Evolutionary conservation across 2,329 filamentous ascomycete genomes (phyloP), one percentile per base, ranked within the genome.

Genomic region (Talaromyces pinophilus): DNA sequence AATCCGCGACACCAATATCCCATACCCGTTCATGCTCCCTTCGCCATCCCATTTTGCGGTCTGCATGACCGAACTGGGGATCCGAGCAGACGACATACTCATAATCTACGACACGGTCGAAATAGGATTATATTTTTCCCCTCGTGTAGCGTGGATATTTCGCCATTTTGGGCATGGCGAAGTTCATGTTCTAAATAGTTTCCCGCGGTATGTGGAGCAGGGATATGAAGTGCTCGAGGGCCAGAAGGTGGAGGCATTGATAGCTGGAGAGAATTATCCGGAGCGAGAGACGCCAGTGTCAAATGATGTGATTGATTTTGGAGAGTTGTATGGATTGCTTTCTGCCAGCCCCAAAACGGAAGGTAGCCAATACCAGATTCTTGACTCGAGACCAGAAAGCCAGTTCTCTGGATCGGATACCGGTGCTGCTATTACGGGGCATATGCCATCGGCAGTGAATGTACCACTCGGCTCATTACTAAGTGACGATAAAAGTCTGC

Each of bases 121-220:
- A 7, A 67, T 72, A 2, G 74, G 73, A 4, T 68, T 75, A 6
- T 75, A 76, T 59, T 72, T 67, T 6, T 71, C 74, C 0, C 74
- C 74, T 19, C 71, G 74, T 1, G 72, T 74, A 1, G 74, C 73
- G 8, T 76, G 73, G 71, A 72, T 66, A 5, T 76, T 66, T 50
- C 69, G 67, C 3, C 62, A 72, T 33, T 76, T 75, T 28, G 73
- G 74, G 0, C 74, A 76, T 55, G 15, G 40, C 2, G 59, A 63
- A 5, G 73, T 75, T 13, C 70, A 76, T 22, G 72, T 76, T 3
- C 35, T 76, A 66, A 76, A 76, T 15, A 76, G 71, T 33, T 74
- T 76, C n/a, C 69, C 71, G 1, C 48, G 42, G 1, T 76, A 76
- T 30, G 64, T 71, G 2, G 35, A 66, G 0, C n/a, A 64, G 42